Conservation (phyloP, 495 filamentous ascomycete genomes). For the Eremomyces bilateralis region DNA sequence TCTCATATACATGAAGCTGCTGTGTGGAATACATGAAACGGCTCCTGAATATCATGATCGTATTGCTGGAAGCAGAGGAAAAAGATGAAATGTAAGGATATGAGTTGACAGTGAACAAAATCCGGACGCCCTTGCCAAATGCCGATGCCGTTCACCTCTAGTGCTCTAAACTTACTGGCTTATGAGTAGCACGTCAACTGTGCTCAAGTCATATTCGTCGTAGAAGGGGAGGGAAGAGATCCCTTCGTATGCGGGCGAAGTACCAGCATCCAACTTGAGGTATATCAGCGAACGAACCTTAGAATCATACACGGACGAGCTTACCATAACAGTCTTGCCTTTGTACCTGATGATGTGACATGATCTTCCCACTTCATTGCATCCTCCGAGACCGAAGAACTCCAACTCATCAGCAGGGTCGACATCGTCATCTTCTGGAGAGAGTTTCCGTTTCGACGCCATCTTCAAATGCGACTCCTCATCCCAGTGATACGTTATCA, state of each 20-base stretch:
- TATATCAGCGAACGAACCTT: not conserved
- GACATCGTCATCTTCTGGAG: conserved; percentile 21
- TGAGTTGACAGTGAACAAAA: no score
- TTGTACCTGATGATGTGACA: conserved; percentile 98
- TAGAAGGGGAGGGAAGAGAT: conserved; percentile 88
- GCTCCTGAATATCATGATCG: no score
- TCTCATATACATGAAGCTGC: conserved; percentile 13
- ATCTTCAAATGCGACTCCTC: no score
- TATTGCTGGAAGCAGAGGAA: no score
- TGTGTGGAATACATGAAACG: no score
- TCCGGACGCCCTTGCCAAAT: no score
- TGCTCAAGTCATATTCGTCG: conserved; percentile 94
- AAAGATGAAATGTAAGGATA: no score
- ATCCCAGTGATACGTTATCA: no score
- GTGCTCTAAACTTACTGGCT: conserved; percentile 59
- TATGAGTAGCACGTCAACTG: conserved; percentile 86
- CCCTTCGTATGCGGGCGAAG: conserved; percentile 93
- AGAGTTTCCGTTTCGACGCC: conserved; percentile 27
- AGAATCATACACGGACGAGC: conserved; percentile 8
- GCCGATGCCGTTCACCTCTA: no score
- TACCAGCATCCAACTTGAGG: conserved; percentile 74
- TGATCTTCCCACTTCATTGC: conserved; percentile 90
- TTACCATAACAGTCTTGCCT: conserved; percentile 94
- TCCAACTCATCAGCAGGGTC: conserved; percentile 59
- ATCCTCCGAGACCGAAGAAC: conserved; percentile 83